A percentile compares a stretch with the other conserved stretches of the same genome.
phyloP scores from a whole-genome alignment of 108 stramenopile genomes.

The Skeletonema potamos region DNA sequence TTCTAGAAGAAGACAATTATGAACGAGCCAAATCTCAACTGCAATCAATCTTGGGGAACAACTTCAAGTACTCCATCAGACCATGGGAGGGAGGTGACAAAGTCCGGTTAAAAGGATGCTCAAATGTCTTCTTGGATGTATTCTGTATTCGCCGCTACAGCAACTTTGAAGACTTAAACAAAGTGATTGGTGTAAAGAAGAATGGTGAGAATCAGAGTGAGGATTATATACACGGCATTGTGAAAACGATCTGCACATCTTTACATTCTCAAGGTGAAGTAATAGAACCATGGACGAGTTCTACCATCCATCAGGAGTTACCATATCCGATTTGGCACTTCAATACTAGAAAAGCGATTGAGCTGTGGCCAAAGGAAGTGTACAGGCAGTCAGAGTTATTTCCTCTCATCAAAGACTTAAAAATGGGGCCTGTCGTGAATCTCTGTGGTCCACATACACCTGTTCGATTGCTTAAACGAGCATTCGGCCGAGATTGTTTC shows the following conservation, averaged over 20 bases:
- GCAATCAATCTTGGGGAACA: slow-evolving; percentile 30
- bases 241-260: slow-evolving; percentile 26
- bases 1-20: slow-evolving; percentile 49
- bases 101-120: slow-evolving; percentile 50
- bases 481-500: slow-evolving; percentile 76
- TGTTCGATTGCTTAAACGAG: slow-evolving; percentile 50
- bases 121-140: slow-evolving; percentile 62
- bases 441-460: slow-evolving; percentile 55
- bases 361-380: slow-evolving; percentile 75
- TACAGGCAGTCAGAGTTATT: slow-evolving; percentile 57
- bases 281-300: neutral
- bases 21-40: slow-evolving; percentile 38
- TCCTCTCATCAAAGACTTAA: slow-evolving; percentile 42
- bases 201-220: slow-evolving; percentile 63
- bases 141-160: slow-evolving; percentile 57
- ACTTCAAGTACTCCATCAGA: slow-evolving; percentile 43
- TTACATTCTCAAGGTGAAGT: slow-evolving; percentile 22
- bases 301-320: neutral
- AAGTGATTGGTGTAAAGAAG: slow-evolving; percentile 51
- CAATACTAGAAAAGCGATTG: slow-evolving; percentile 68
- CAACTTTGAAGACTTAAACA: slow-evolving; percentile 35
- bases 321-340: slow-evolving; percentile 72
- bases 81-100: slow-evolving; percentile 77
- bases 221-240: slow-evolving; percentile 42
- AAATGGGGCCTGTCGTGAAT: slow-evolving; percentile 59